Percentiles rank a stretch among this genome's conserved stretches.
Conservation (phyloP, 352 stramenopile genomes). For the Peronospora belbahrii region DNA sequence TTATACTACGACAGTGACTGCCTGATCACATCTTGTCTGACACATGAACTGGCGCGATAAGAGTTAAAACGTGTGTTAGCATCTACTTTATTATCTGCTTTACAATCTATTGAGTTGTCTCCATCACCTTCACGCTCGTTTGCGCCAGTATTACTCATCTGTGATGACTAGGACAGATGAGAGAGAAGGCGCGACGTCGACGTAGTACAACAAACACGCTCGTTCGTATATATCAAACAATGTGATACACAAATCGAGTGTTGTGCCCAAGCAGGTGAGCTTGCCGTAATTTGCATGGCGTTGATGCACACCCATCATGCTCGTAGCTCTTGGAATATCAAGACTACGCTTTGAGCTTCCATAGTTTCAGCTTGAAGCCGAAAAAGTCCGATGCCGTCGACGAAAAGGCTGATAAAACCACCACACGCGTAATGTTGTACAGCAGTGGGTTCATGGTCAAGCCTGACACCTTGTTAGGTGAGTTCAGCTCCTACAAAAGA, state of each 20-base stretch:
- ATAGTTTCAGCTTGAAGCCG: constrained; percentile 88
- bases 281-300: background rate
- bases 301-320: background rate
- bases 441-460: constrained; percentile 87
- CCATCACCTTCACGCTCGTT: background rate
- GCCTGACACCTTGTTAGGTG: constrained; percentile 86
- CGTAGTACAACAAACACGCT: background rate
- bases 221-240: constrained; percentile 1
- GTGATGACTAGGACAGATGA: constrained; percentile 6
- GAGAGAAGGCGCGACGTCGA: constrained; percentile 6
- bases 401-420: constrained; percentile 86
- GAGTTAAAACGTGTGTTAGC: background rate
- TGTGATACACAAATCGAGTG: constrained; percentile 2
- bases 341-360: constrained; percentile 79
- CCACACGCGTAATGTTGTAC: constrained; percentile 85
- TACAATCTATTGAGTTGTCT: constrained; percentile 16
- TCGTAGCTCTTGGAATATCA: constrained; percentile 7
- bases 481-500: constrained; percentile 66
- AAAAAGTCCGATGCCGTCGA: constrained; percentile 87
- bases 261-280: constrained; percentile 15
- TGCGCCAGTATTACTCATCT: background rate
- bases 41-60: background rate
- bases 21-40: constrained; percentile 11
- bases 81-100: constrained; percentile 6
- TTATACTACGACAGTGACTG: no score